Base-by-base conservation (phyloP, 495 filamentous ascomycete species). In the Aspergillus leporis region DNA sequence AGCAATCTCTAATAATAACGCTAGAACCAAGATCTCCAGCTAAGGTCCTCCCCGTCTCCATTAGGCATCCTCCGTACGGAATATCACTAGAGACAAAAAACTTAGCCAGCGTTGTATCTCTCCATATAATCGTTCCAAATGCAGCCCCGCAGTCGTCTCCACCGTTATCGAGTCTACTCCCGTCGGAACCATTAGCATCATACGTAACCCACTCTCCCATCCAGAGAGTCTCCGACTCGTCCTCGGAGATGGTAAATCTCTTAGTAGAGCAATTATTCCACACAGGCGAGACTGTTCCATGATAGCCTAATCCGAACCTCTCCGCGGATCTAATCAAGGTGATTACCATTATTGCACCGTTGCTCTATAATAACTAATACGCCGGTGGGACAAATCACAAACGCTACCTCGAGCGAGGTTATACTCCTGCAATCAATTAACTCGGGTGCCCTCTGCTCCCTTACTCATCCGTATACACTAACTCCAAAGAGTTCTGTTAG, bases 101-200 rank as follows among this genome's bases (percentile, higher is more conserved):
- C 14, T 41, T 18, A 41, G 10, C 38, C 12, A 36, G 38, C 38
- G 38, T 41, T 18, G 34, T 32, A 10, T 36, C 34, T 10, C 13
- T 36, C 34, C 34, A 10, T 36, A 36, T 4, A 2, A 12, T 36
- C 9, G 10, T 14, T 14, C 2, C 34, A 10, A 14, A 14, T n/a
- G 16, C 38, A 41, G 28, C 49, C 49, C 49, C 49, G 28, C 49
- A 51, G 49, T 51, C 34, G 49, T n/a, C 49, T 51, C 49, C 49
- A 51, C 49, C 6, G 30, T 51, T 21, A 51, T 51, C n/a, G n/a
- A n/a, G n/a, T 51, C 19, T 51, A 8, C 30, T 51, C 49, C 49
- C 30, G 49, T 34, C 21, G 49, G 30, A 54, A 54, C 36, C n/a
- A 53, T n/a, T 43, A 54, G 28, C 51, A 41, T 16, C 51, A 54